These are phyloP conservation scores for Lathyrus sativus DNA, from an alignment of 306 rosid species.

Conservation along the genomic window DNA sequence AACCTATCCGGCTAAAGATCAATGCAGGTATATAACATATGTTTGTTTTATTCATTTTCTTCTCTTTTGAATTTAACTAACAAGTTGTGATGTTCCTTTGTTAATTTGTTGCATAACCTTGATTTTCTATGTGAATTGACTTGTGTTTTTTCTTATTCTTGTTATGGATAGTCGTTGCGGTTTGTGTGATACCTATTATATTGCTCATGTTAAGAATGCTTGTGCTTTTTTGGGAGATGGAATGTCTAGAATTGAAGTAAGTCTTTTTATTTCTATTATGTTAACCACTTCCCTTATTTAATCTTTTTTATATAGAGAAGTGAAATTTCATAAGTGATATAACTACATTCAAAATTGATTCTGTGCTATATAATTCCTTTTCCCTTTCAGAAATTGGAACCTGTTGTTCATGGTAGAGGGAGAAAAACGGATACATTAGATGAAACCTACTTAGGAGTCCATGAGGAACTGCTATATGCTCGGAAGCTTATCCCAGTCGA, in stretches of 20 bases:
- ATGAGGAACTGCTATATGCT: conserved; percentile 82
- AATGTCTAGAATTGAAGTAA: conserved; percentile 91
- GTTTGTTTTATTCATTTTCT: conserved; percentile 5
- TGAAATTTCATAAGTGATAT: conserved; percentile 15
- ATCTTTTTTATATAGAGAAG: background rate
- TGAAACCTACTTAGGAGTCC: conserved; percentile 79
- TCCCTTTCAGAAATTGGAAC: conserved; percentile 74
- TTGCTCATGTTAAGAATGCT: conserved; percentile 95
- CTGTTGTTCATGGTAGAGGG: conserved; percentile 93
- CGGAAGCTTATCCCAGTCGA: conserved; percentile 87
- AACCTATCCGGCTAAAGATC: conserved; percentile 92
- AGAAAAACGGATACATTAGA: conserved; percentile 67
- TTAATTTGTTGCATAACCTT: background rate
- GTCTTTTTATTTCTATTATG: conserved; percentile 16
- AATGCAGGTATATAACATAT: conserved; percentile 65
- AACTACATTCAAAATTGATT: conserved; percentile 19
- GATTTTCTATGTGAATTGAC: background rate
- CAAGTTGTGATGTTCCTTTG: background rate
- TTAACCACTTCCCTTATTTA: too few species aligned
- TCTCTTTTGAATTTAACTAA: background rate
- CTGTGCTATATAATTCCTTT: conserved; percentile 27
- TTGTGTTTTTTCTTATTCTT: background rate
- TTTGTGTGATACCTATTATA: conserved; percentile 91
- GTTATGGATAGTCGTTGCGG: conserved; percentile 72
- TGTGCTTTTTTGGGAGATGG: conserved; percentile 99